These are phyloP conservation scores for Tulasnella sp. DNA, from an alignment of 768 basidiomycete species.

Conservation along the genomic window DNA sequence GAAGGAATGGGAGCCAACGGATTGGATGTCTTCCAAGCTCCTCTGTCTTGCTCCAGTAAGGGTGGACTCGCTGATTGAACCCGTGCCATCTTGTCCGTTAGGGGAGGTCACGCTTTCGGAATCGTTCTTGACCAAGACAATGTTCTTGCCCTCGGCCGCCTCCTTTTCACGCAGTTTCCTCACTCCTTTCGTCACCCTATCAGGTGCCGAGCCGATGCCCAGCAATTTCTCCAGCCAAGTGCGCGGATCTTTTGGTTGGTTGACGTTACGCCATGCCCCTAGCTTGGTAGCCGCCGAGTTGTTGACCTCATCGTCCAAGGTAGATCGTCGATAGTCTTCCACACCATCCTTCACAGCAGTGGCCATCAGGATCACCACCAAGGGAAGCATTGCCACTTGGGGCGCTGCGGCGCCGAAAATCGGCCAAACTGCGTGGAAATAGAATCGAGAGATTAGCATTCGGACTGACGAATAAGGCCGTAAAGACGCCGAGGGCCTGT, in stretches of 20 bases:
- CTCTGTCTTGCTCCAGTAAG: slow-evolving; percentile 33
- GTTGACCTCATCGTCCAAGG: slow-evolving; percentile 90
- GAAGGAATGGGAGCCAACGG: slow-evolving; percentile 46
- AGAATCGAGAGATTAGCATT: slow-evolving; percentile 20
- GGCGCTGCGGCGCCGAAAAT: slow-evolving; percentile 86
- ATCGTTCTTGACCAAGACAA: slow-evolving; percentile 50
- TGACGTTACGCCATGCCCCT: slow-evolving; percentile 84
- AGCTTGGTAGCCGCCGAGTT: slow-evolving; percentile 89
- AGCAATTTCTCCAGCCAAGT: slow-evolving; percentile 71
- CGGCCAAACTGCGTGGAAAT: slow-evolving; percentile 60
- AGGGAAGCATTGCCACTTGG: slow-evolving; percentile 74
- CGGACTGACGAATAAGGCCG: neutral
- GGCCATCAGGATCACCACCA: slow-evolving; percentile 79
- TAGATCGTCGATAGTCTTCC: slow-evolving; percentile 89
- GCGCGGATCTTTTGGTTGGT: slow-evolving; percentile 73
- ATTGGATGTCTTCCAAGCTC: slow-evolving; percentile 61
- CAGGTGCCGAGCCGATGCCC: slow-evolving; percentile 59
- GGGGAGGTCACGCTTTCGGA: neutral
- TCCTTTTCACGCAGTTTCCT: slow-evolving; percentile 78
- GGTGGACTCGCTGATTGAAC: slow-evolving; percentile 16
- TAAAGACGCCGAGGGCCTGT: neutral
- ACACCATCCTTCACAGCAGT: slow-evolving; percentile 95
- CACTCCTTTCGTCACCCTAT: slow-evolving; percentile 78
- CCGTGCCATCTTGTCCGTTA: neutral
- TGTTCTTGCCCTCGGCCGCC: slow-evolving; percentile 57